Evolutionary conservation across 176 grass and related monocot species (phyloP).

Genomic region (Carex myosuroides): DNA sequence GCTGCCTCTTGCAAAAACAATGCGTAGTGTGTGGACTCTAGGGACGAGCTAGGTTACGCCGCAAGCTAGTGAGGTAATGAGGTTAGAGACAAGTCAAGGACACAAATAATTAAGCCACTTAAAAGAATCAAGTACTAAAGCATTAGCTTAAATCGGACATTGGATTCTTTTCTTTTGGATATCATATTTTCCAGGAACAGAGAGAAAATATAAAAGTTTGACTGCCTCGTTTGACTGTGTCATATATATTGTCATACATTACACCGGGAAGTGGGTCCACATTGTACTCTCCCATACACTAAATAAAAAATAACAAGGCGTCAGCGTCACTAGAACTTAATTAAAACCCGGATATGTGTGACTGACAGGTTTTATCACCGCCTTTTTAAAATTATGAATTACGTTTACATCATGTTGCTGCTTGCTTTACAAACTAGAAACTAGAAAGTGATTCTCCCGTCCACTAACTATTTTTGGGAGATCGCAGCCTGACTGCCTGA

Average conservation of each 20-base stretch:
- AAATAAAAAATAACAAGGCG: background rate
- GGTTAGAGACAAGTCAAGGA: slow-evolving; percentile 2
- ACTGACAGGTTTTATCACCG: background rate
- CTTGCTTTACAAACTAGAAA: too few relatives aligned
- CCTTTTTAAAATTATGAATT: too few relatives aligned
- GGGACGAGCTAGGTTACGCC: slow-evolving; percentile 30
- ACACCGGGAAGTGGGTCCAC: background rate
- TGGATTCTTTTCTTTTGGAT: background rate
- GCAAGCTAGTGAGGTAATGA: too few relatives aligned
- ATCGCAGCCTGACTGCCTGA: too few relatives aligned
- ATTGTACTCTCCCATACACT: background rate
- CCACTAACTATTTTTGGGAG: too few relatives aligned
- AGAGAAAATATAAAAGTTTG: background rate
- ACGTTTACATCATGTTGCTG: too few relatives aligned
- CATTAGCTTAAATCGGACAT: background rate
- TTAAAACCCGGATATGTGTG: background rate
- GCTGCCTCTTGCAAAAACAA: slow-evolving; percentile 35
- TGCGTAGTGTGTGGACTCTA: slow-evolving; percentile 29
- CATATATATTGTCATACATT: background rate
- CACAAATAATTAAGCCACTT: background rate
- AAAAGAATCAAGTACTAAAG: background rate
- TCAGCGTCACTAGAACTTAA: background rate
- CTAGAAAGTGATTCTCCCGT: too few relatives aligned
- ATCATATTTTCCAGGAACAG: background rate
- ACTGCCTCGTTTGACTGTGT: background rate